A percentile compares a stretch with the other conserved stretches of the same genome.
These are phyloP conservation scores for Rhazya stricta DNA, from an alignment of 257 asterid species.

Conservation along the genomic window DNA sequence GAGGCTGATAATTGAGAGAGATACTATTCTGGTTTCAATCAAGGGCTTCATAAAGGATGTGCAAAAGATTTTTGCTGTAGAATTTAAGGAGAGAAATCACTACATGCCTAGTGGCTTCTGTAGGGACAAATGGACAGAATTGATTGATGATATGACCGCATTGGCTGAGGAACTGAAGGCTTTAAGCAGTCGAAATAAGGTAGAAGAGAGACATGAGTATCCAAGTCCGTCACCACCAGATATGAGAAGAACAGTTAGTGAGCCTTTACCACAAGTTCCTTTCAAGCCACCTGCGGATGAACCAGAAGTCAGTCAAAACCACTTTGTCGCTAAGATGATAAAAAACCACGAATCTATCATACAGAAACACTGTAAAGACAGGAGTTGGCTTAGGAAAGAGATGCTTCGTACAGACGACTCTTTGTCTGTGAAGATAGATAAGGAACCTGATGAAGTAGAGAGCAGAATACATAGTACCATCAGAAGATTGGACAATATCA, in stretches of 20 bases:
- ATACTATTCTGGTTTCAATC: constrained; percentile 31
- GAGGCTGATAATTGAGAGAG: constrained; percentile 55
- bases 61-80: constrained; percentile 22
- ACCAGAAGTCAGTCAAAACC: constrained; percentile 20
- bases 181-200: constrained; percentile 22
- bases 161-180: constrained; percentile 31
- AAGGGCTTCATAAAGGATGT: constrained; percentile 46
- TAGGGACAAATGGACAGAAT: constrained; percentile 33
- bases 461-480: constrained; percentile 33
- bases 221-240: background rate
- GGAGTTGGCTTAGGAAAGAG: constrained; percentile 21
- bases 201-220: constrained; percentile 4
- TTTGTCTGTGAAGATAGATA: constrained; percentile 24
- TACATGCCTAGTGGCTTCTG: constrained; percentile 12
- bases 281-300: constrained; percentile 16
- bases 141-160: constrained; percentile 28
- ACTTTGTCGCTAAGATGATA: constrained; percentile 37
- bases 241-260: constrained; percentile 32
- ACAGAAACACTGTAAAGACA: constrained; percentile 31
- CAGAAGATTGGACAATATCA: constrained; percentile 35
- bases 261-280: constrained; percentile 29
- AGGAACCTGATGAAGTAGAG: constrained; percentile 25
- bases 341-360: constrained; percentile 43
- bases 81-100: constrained; percentile 23
- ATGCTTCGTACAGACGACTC: constrained; percentile 18